These are phyloP conservation scores for Cladosporium velox DNA, from an alignment of 2,329 filamentous ascomycete species.

Conservation along the genomic window DNA sequence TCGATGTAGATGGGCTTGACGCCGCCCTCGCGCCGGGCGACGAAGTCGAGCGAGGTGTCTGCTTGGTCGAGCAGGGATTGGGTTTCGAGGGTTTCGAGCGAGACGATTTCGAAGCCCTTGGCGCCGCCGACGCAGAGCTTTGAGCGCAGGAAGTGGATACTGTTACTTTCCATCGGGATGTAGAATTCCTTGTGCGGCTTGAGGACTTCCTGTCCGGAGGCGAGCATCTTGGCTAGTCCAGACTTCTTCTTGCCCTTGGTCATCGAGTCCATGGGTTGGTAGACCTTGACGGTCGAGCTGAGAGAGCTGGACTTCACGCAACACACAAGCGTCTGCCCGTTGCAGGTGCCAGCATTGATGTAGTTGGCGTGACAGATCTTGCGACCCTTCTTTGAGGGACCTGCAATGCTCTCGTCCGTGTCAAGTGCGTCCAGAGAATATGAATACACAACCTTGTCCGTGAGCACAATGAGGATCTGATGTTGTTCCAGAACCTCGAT, in stretches of 20 bases:
- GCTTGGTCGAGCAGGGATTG: constrained; percentile 96
- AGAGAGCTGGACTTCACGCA: constrained; percentile 92
- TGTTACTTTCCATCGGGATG: constrained; percentile 96
- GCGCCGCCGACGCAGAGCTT: constrained; percentile 96
- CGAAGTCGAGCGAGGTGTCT: constrained; percentile 96
- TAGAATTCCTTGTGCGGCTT: constrained; percentile 99
- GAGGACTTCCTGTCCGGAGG: constrained; percentile 86
- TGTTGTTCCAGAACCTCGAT: constrained; percentile 97
- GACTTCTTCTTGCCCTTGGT: constrained; percentile 88
- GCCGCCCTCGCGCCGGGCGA: constrained; percentile 87
- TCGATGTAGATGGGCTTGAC: constrained; percentile 92
- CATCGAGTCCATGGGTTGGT: constrained; percentile 93
- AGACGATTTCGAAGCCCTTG: constrained; percentile 95
- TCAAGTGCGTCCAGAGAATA: constrained; percentile 87
- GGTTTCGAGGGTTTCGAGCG: constrained; percentile 94
- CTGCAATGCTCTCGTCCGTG: constrained; percentile 70
- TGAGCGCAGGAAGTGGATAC: constrained; percentile 94
- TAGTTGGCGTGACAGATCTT: constrained; percentile 99
- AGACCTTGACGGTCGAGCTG: constrained; percentile 98
- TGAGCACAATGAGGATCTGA: constrained; percentile 82
- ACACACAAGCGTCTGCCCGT: constrained; percentile 91
- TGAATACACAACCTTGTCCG: constrained; percentile 89
- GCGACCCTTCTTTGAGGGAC: constrained; percentile 80
- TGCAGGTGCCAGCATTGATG: constrained; percentile 95
- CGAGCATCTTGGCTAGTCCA: constrained; percentile 94